Evolutionary conservation across 179 eudicot species (phyloP).

Genomic region (Patellifolia procumbens): DNA sequence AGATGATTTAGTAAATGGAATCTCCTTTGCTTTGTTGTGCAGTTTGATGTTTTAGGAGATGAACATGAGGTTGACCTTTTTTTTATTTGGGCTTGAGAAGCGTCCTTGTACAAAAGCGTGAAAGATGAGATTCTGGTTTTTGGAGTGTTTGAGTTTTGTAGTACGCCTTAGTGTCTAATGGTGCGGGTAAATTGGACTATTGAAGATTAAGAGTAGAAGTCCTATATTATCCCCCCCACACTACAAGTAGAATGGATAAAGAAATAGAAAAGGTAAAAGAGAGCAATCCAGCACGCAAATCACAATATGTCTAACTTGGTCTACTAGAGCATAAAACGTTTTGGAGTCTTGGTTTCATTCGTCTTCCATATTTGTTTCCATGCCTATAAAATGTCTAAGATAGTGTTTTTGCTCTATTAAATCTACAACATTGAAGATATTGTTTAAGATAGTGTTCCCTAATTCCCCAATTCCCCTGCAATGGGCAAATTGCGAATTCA

Average conservation of each 20-base stretch:
- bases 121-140: too few species aligned
- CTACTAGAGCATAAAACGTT: background rate
- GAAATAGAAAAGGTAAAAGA: too few species aligned
- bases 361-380: background rate
- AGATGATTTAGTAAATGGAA: too few species aligned
- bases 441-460: background rate
- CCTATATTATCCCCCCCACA: background rate
- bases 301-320: too few species aligned
- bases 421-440: background rate
- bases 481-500: too few species aligned
- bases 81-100: background rate
- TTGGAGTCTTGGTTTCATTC: background rate
- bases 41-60: background rate
- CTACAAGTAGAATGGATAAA: background rate
- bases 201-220: background rate
- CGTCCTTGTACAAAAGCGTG: too few species aligned
- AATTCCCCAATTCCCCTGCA: constrained; percentile 20
- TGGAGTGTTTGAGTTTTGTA: too few species aligned
- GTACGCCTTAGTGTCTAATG: too few species aligned
- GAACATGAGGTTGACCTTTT: background rate
- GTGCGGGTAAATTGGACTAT: too few species aligned
- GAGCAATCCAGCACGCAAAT: background rate
- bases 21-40: too few species aligned
- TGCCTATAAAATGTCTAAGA: background rate
- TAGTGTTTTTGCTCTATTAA: background rate